A percentile compares a stretch with the other conserved stretches of the same genome.
Conservation (phyloP, 202 grass and related monocot species). For the Miscanthus sacchariflorus region DNA sequence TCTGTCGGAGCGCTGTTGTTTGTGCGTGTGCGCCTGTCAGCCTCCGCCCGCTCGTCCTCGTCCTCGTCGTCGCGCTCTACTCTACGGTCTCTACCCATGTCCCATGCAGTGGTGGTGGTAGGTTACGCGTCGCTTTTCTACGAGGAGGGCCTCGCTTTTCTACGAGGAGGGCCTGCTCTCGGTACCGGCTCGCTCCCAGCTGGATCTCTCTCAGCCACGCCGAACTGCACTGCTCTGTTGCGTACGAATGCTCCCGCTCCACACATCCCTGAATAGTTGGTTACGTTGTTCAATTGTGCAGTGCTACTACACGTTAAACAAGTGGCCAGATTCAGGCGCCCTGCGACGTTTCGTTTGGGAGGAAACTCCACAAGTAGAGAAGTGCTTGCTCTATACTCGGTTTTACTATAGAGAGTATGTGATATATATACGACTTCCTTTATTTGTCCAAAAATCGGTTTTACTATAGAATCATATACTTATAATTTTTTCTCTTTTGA, state of each 20-base stretch:
- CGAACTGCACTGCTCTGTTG: background rate
- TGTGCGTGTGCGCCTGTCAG: background rate
- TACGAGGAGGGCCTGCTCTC: background rate
- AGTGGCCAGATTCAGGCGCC: background rate
- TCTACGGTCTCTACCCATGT: background rate
- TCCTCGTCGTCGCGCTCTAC: background rate
- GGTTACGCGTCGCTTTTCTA: slow-evolving; percentile 63
- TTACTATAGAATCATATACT: background rate
- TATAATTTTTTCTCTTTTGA: no score
- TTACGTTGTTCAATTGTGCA: background rate
- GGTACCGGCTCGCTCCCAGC: slow-evolving; percentile 1
- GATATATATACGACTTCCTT: background rate
- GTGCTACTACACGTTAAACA: background rate
- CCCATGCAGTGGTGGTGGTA: slow-evolving; percentile 6
- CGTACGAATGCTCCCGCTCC: background rate
- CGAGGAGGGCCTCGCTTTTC: background rate
- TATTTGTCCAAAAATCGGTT: background rate
- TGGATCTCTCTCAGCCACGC: slow-evolving; percentile 24
- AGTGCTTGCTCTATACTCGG: background rate
- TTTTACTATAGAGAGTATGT: no score
- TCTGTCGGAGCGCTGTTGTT: background rate
- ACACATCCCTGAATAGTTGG: background rate
- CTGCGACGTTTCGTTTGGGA: background rate
- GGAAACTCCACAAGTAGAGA: background rate
- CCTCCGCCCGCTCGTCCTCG: background rate